These are phyloP conservation scores for Cladosporium velox DNA, from an alignment of 2,329 filamentous ascomycete genomes.

Conservation along the genomic window DNA sequence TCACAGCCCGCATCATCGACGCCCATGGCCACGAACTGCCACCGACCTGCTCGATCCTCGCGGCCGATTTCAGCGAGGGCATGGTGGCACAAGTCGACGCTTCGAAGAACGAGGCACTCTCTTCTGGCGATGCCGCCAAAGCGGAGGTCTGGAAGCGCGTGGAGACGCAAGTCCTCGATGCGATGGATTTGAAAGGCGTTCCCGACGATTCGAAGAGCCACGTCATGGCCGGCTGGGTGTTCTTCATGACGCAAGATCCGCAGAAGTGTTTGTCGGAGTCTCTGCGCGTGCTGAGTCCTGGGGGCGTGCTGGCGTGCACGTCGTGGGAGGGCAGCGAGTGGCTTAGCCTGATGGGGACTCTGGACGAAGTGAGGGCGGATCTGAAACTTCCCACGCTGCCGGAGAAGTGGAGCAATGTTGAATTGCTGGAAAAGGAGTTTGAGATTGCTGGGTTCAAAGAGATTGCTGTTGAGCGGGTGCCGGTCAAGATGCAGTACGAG, in stretches of 20 bases:
- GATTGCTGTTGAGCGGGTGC: slow-evolving; percentile 28
- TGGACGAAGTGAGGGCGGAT: slow-evolving; percentile 27
- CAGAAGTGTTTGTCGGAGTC: slow-evolving; percentile 31
- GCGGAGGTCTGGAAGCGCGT: slow-evolving; percentile 31
- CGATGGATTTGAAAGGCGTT: slow-evolving; percentile 32
- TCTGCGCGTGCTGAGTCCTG: slow-evolving; percentile 29
- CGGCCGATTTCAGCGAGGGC: slow-evolving; percentile 35
- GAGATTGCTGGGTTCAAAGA: slow-evolving; percentile 35
- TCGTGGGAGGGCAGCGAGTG: slow-evolving; percentile 36
- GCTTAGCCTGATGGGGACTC: slow-evolving; percentile 31
- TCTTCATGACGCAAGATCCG: slow-evolving; percentile 35
- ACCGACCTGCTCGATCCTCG: slow-evolving; percentile 25
- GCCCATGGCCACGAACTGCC: slow-evolving; percentile 30
- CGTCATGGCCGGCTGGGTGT: slow-evolving; percentile 37
- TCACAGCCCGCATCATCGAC: slow-evolving; percentile 30
- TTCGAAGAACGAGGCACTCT: slow-evolving; percentile 14
- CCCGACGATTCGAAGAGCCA: slow-evolving; percentile 30
- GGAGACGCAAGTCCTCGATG: slow-evolving; percentile 30
- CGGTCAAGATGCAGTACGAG: slow-evolving; percentile 31
- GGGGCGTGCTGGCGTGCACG: slow-evolving; percentile 30
- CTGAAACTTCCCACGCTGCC: slow-evolving; percentile 28
- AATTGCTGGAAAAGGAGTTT: slow-evolving; percentile 29
- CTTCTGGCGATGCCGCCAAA: slow-evolving; percentile 20
- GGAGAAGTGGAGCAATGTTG: slow-evolving; percentile 28
- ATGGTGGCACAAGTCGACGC: slow-evolving; percentile 34